Evolutionary conservation across 306 rosid species (phyloP), one percentile per base, ranked within the genome.

Genomic region (Prunus kanzakura): DNA sequence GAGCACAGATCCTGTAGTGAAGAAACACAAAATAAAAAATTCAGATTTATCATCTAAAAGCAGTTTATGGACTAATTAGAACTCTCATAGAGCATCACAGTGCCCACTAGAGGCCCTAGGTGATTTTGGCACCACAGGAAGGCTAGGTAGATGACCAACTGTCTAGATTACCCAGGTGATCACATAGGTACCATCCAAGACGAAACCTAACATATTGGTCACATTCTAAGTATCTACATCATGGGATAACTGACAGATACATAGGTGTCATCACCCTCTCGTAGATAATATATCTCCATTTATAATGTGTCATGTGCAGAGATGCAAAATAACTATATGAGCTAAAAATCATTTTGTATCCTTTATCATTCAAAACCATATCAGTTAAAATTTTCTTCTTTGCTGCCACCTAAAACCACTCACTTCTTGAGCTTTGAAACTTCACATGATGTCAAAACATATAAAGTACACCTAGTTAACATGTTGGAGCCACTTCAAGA

Each of bases 1-100:
- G 49, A 69, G 60, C 60, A 66, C 78, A 79, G 78, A 81, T 79
- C 84, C 97, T 92, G 95, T 85, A 79, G 83, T 0, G 49, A 57
- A 15, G 64, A 79, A 81, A 82, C 41, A 35, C 38, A 32, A 72
- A 71, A 18, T 11, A 58, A 52, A 55, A 75, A 23, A n/a, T 55
- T 69, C 58, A 41, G 49, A 64, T 16, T 60, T 50, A 63, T 65
- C 12, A 50, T 41, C 69, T 68, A 38, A 75, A 70, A 30, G 75
- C 72, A 45, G 52, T 23, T 52, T 45, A 16, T 51, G 47, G 62
- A 72, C 54, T 22, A 71, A 74, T 38, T 6, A 11, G 20, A 57
- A 67, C 29, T 25, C 20, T 57, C 41, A 65, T 20, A 45, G 57
- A 64, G 6, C 49, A 64, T 25, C 46, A 23, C 12, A 11, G 29